Evolutionary conservation across 768 basidiomycete species (phyloP), one percentile per base, ranked within the genome.

Genomic region (Pleurotus djamor): DNA sequence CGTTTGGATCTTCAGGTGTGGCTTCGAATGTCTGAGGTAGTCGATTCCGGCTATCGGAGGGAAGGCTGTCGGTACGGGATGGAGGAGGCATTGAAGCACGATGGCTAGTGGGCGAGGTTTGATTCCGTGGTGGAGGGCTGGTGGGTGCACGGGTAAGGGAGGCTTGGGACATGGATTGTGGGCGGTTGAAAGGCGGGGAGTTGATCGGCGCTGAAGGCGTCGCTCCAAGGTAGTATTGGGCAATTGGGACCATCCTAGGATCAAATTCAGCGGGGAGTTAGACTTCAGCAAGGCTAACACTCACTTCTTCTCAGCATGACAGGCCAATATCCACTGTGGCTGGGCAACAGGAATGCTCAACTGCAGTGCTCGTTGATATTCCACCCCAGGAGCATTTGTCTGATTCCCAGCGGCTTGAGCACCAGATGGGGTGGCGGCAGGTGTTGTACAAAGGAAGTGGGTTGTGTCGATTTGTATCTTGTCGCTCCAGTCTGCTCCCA

Each of bases 401-500:
- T 77, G 69, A 58, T 77, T 81, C 0, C 87, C 85, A 7, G 80
- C 77, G 0, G 80, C 80, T 59, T 77, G 80, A 8, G 85, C 85
- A 35, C 84, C 88, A 8, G 71, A 65, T 0, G 86, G 83, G 0
- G 85, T 87, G 8, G 85, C 82, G 0, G 87, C 89, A 2, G 95
- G 94, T 0, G 91, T 94, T 14, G 94, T 96, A 69, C 95, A 96
- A 44, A 98, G 95, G 64, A 97, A 99, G 72, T 99, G 96, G 0
- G 96, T 98, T 8, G 96, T 98, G 69, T 99, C 96, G 59, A 98
- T 96, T 75, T 96, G 92, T 43, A 99, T 95, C 67, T 86, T 90
- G 64, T 96, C 90, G 66, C 87, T 92, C 88, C 90, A 95, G 64
- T 89, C 89, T 0, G 93, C 96, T 44, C 81, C 83, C 91, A 98